A percentile compares a stretch with the other conserved stretches of the same genome.
Evolutionary conservation across 352 stramenopile species (phyloP).

Genomic region (Blastocystis sp.): DNA sequence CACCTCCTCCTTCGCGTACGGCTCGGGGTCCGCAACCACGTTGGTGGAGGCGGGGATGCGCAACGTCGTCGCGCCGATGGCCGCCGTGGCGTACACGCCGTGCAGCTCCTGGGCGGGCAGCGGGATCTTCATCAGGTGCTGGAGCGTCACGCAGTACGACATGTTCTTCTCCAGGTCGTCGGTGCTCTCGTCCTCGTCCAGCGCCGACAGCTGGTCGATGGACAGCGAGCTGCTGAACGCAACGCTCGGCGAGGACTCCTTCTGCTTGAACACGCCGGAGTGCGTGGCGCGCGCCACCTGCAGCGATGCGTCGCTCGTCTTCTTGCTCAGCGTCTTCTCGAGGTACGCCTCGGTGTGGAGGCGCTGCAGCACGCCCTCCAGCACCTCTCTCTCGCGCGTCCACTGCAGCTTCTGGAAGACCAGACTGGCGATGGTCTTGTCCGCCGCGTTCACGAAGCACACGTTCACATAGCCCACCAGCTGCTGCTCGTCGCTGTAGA

Average conservation of each 20-base stretch:
- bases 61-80: not conserved
- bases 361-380: constrained; percentile 15
- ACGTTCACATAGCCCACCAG: constrained; percentile 12
- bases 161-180: constrained; percentile 64
- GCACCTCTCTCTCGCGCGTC: not conserved
- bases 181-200: constrained; percentile 37
- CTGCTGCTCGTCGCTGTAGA: constrained; percentile 1
- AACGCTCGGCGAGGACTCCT: not conserved
- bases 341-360: constrained; percentile 39
- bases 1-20: not conserved
- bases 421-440: not conserved
- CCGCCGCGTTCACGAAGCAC: constrained; percentile 46
- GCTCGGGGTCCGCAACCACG: not conserved
- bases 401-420: constrained; percentile 12
- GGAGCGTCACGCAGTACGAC: constrained; percentile 30
- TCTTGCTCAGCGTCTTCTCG: constrained; percentile 37
- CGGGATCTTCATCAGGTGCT: constrained; percentile 28
- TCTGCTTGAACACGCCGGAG: constrained; percentile 18
- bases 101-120: not conserved
- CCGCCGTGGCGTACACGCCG: constrained; percentile 14
- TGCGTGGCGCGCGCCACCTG: constrained; percentile 8
- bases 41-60: not conserved
- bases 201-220: constrained; percentile 14
- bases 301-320: not conserved
- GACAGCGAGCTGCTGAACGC: constrained; percentile 5